These are phyloP conservation scores for Amborella trichopoda DNA, from an alignment of 164 flowering plant genomes.

Conservation along the genomic window DNA sequence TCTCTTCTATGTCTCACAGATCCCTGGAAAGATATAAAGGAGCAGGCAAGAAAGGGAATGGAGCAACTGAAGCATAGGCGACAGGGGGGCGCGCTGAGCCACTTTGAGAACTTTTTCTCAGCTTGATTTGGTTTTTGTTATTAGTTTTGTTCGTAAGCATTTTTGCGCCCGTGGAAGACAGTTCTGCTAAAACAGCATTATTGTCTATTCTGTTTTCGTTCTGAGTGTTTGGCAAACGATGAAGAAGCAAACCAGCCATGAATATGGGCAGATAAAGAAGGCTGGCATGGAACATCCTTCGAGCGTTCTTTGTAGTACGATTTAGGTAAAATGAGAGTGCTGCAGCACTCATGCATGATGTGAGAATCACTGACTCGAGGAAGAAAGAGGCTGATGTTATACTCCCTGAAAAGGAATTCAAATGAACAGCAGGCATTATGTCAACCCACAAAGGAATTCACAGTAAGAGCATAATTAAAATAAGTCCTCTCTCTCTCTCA, in stretches of 20 bases:
- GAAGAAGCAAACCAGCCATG: constrained; percentile 79
- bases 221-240: constrained; percentile 39
- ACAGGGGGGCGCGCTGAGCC: constrained; percentile 48
- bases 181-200: constrained; percentile 4
- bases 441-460: too few relatives aligned
- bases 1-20: too few relatives aligned
- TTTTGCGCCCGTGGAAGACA: constrained; percentile 7
- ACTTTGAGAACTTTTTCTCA: background rate
- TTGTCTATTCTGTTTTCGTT: constrained; percentile 12
- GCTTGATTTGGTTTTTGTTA: constrained; percentile 5
- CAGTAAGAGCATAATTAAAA: too few relatives aligned
- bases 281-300: constrained; percentile 89
- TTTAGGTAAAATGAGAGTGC: constrained; percentile 58
- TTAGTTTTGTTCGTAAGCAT: constrained; percentile 11
- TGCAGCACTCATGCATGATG: constrained; percentile 53
- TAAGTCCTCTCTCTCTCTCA: too few relatives aligned
- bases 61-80: constrained; percentile 78
- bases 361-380: constrained; percentile 56
- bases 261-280: constrained; percentile 85
- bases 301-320: constrained; percentile 50
- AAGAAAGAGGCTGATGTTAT: constrained; percentile 81
- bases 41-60: constrained; percentile 83
- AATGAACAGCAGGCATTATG: too few relatives aligned
- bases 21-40: constrained; percentile 30
- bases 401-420: constrained; percentile 83